Conservation (phyloP, 805 yeast genomes). For the Lachancea sp. region DNA sequence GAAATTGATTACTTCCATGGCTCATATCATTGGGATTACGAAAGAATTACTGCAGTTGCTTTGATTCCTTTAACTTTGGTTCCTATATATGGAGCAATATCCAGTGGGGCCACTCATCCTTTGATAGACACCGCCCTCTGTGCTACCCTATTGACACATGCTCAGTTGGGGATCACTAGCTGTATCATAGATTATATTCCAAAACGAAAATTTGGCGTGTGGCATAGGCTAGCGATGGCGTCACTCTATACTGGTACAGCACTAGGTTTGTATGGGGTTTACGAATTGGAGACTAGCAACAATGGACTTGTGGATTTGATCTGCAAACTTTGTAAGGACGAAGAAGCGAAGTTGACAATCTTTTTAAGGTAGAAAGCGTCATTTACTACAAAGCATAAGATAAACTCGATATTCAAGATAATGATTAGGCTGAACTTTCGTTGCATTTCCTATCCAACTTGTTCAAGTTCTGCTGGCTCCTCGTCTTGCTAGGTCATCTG, state of each 20-base stretch:
- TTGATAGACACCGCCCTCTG: slow-evolving; percentile 52
- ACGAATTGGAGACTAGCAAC: slow-evolving; percentile 57
- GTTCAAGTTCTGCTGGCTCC: slow-evolving; percentile 41
- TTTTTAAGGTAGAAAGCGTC: slow-evolving; percentile 19
- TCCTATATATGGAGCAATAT: slow-evolving; percentile 42
- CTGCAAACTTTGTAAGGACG: slow-evolving; percentile 33
- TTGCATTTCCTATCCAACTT: too few species aligned
- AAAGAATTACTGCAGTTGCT: slow-evolving; percentile 52
- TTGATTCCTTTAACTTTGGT: slow-evolving; percentile 57
- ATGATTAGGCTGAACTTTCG: too few species aligned
- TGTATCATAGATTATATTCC: slow-evolving; percentile 80
- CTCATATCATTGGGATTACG: slow-evolving; percentile 69
- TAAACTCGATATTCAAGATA: too few species aligned
- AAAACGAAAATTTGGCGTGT: slow-evolving; percentile 59
- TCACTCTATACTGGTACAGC: slow-evolving; percentile 57
- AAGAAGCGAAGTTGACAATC: slow-evolving; percentile 25
- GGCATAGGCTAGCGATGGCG: slow-evolving; percentile 56
- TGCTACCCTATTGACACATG: slow-evolving; percentile 52
- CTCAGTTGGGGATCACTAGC: slow-evolving; percentile 65
- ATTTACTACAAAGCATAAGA: too few species aligned
- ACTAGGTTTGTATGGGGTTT: slow-evolving; percentile 64
- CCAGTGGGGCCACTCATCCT: slow-evolving; percentile 44
- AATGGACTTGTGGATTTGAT: slow-evolving; percentile 55
- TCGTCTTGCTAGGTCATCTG: slow-evolving; percentile 66
- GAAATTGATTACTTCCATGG: slow-evolving; percentile 53